Evolutionary conservation across 331 rosid species (phyloP), one percentile per base, ranked within the genome.

Genomic region (Malus hybrid): DNA sequence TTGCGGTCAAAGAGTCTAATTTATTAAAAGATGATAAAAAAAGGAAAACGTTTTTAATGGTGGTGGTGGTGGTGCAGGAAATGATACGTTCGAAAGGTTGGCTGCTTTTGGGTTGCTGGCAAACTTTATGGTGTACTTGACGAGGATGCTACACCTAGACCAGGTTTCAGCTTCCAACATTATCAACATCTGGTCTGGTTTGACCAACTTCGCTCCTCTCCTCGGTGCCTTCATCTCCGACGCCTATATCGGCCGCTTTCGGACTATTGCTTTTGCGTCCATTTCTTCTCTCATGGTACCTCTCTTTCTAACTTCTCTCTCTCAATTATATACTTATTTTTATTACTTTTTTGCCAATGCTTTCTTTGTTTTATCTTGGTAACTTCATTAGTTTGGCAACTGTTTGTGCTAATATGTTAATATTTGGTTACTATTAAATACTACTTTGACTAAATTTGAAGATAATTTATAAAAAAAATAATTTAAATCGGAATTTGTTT

Each of bases 221-320:
- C 4, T 90, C 52, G 99, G 97, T 1, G 99, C 99, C 44, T 94
- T 85, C 86, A 68, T 94, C 84, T 90, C 96, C 61, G 97, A 94
- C 71, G 84, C 93, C 11, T 90, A 88, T 42, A 61, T 72, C 1
- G 97, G 99, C 69, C 92, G 97, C 70, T 94, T 87, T 85, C 20
- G 59, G 0, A 85, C 96, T 5, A 94, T 94, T 60, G 99, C 96
- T 50, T 67, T 84, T 77, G 83, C 85, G 5, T 94, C 99, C 65
- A 52, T 89, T 50, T 77, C 81, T 34, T 76, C 90, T n/a, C 78
- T 92, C 18, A 69, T 85, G 87, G 97, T 94, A 92, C 19, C 32
- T n/a, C 16, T 63, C n/a, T 24, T 24, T 44, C 50, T 44, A 29
- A 29, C 31, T 29, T 57, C 67, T 62, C 67, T 63, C 67, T 63